phyloP scores from a whole-genome alignment of 2,329 filamentous ascomycete species.

The Volutella citrinella region DNA sequence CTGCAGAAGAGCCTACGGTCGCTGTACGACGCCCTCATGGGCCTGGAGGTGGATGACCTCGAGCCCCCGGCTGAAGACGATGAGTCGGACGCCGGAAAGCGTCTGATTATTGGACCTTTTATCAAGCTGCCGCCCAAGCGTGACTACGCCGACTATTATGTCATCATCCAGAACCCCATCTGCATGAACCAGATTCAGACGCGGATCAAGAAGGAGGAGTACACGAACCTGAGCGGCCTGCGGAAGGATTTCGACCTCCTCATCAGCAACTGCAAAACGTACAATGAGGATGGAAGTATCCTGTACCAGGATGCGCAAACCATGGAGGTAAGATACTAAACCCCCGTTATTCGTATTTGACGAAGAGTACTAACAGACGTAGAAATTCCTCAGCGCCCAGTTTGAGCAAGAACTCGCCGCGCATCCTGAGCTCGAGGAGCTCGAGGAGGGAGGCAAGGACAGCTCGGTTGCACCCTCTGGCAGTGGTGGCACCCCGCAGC shows the following conservation, averaged over 20 bases:
- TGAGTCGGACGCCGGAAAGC: conserved; percentile 59
- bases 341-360: too few relatives aligned
- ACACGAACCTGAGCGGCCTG: conserved; percentile 77
- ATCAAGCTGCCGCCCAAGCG: conserved; percentile 86
- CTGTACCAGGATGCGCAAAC: conserved; percentile 89
- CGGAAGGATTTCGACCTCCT: conserved; percentile 78
- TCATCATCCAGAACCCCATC: conserved; percentile 88
- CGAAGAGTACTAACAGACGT: conserved; percentile 29
- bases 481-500: conserved; percentile 62
- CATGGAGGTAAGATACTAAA: conserved; percentile 70
- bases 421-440: conserved; percentile 53
- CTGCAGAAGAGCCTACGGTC: conserved; percentile 76
- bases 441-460: conserved; percentile 46
- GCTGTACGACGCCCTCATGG: conserved; percentile 78
- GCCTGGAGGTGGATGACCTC: conserved; percentile 74
- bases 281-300: conserved; percentile 93
- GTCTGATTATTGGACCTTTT: conserved; percentile 90
- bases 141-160: conserved; percentile 92
- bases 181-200: conserved; percentile 94
- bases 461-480: conserved; percentile 49
- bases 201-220: conserved; percentile 95
- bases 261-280: conserved; percentile 88
- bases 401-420: conserved; percentile 52
- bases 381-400: conserved; percentile 57
- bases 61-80: conserved; percentile 55